Conservation (phyloP, 1,284 basidiomycete species). For the Ceratobasidium sp. region DNA sequence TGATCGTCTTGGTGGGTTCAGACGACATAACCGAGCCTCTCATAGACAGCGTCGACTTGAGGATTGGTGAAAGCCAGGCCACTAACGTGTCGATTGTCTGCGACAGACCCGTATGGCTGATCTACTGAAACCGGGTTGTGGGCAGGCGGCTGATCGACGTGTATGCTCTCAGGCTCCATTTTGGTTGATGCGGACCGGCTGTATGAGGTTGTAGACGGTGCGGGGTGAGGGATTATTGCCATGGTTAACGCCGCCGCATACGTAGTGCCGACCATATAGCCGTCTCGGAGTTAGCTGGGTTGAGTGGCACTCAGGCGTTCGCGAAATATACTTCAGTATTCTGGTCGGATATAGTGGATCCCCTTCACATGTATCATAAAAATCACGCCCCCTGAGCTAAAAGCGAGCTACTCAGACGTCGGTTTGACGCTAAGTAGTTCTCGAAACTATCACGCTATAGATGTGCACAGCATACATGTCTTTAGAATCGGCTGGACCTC, state of each 20-base stretch:
- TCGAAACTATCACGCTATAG: too few species aligned
- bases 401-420: too few species aligned
- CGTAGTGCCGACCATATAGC: constrained; percentile 56
- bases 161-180: constrained; percentile 56
- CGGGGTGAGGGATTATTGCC: constrained; percentile 50
- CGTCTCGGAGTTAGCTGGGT: constrained; percentile 51
- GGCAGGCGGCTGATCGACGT: constrained; percentile 58
- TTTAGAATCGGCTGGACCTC: too few species aligned
- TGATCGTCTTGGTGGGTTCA: constrained; percentile 55
- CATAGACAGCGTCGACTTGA: constrained; percentile 59
- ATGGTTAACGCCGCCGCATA: constrained; percentile 50
- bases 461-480: too few species aligned
- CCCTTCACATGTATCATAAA: too few species aligned
- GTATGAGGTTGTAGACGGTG: constrained; percentile 57
- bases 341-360: too few species aligned
- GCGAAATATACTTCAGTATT: neutral
- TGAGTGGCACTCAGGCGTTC: constrained; percentile 25
- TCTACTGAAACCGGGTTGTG: constrained; percentile 49
- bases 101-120: neutral
- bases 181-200: constrained; percentile 59
- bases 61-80: constrained; percentile 56
- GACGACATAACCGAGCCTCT: constrained; percentile 52
- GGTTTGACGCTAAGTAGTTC: too few species aligned
- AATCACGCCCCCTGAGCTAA: too few species aligned
- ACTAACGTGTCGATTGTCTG: neutral